phyloP scores from a whole-genome alignment of 2,329 filamentous ascomycete genomes.

The Chalaropsis thielavioides region DNA sequence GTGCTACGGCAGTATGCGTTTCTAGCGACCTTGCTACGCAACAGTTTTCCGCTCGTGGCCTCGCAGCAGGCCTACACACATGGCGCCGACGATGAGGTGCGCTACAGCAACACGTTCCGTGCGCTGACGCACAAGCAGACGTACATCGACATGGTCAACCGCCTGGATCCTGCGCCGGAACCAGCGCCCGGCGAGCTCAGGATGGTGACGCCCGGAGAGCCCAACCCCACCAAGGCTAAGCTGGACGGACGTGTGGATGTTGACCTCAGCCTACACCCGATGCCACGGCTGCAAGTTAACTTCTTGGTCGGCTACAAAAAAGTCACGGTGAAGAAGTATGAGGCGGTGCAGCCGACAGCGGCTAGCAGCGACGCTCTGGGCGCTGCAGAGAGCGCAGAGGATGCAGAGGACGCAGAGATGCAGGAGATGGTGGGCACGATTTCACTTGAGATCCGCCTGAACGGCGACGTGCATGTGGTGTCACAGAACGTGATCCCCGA shows the following conservation, averaged over 20 bases:
- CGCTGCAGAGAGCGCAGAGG: background rate
- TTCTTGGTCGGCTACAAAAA: slow-evolving; percentile 31
- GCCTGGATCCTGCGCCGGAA: background rate
- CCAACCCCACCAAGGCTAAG: background rate
- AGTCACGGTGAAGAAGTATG: background rate
- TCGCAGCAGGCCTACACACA: background rate
- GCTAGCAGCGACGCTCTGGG: background rate
- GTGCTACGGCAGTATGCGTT: slow-evolving; percentile 62
- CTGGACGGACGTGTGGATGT: slow-evolving; percentile 29
- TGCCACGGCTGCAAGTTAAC: slow-evolving; percentile 36
- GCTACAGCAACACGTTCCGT: slow-evolving; percentile 9
- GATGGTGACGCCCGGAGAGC: background rate
- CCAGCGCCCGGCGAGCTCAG: background rate
- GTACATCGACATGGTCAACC: slow-evolving; percentile 7
- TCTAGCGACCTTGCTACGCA: slow-evolving; percentile 48
- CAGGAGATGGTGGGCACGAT: slow-evolving; percentile 27
- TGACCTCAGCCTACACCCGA: slow-evolving; percentile 36
- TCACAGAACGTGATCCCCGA: slow-evolving; percentile 39
- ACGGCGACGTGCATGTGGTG: slow-evolving; percentile 43
- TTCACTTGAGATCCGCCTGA: slow-evolving; percentile 43
- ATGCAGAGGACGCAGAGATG: background rate
- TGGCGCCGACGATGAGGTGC: slow-evolving; percentile 2
- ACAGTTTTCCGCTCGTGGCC: slow-evolving; percentile 33
- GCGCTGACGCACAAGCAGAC: slow-evolving; percentile 3
- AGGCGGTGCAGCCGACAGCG: background rate